These are phyloP conservation scores for Platanus orientalis DNA, from an alignment of 164 flowering plant species.

Conservation along the genomic window DNA sequence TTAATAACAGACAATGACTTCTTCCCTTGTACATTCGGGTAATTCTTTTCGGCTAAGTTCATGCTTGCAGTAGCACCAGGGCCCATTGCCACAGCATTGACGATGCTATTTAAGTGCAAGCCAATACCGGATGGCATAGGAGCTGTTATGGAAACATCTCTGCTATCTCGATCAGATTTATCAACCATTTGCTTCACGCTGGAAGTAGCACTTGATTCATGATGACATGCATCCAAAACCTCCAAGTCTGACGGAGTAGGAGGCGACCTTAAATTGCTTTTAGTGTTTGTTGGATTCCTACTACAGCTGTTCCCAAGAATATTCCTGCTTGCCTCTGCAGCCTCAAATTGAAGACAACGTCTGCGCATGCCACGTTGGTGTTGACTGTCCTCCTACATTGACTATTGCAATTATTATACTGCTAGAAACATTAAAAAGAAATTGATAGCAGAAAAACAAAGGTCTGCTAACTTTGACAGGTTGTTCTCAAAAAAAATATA, in stretches of 20 bases:
- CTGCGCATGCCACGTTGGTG: slow-evolving; percentile 32
- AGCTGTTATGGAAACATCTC: slow-evolving; percentile 19
- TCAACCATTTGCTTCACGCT: slow-evolving; percentile 11
- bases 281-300: slow-evolving; percentile 7
- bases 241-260: slow-evolving; percentile 17
- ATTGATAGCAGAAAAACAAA: neutral
- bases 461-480: no score
- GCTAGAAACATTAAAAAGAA: slow-evolving; percentile 1
- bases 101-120: slow-evolving; percentile 60
- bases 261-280: no score
- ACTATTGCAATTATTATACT: slow-evolving; percentile 15
- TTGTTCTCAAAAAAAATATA: no score
- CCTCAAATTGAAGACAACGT: slow-evolving; percentile 53
- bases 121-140: slow-evolving; percentile 58
- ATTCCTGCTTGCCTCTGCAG: slow-evolving; percentile 22
- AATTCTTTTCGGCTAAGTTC: slow-evolving; percentile 17
- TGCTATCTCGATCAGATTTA: slow-evolving; percentile 13
- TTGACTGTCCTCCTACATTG: slow-evolving; percentile 29
- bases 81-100: slow-evolving; percentile 27
- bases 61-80: slow-evolving; percentile 17
- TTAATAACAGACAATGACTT: slow-evolving; percentile 12
- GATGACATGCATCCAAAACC: slow-evolving; percentile 12
- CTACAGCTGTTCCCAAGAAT: neutral
- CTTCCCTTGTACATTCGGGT: slow-evolving; percentile 14
- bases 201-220: slow-evolving; percentile 18